Conservation (phyloP, 1,284 basidiomycete species). For the Coniferiporia sulphurascens region DNA sequence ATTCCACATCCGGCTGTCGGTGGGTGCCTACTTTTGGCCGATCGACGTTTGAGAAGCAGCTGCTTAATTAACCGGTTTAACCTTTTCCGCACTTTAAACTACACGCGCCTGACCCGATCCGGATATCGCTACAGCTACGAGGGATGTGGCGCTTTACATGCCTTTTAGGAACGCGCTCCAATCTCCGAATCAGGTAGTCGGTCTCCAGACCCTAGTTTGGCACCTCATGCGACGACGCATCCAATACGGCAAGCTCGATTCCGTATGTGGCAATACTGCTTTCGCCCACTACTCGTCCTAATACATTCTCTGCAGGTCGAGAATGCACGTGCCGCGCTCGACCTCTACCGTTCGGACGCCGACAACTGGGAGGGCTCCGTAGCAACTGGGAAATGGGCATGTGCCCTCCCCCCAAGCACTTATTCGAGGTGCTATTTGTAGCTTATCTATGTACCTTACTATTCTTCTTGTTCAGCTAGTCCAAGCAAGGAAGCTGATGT, state of each 20-base stretch:
- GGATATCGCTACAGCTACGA: constrained; percentile 40
- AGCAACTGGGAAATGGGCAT: constrained; percentile 63
- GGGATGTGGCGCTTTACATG: constrained; percentile 75
- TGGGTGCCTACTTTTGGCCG: constrained; percentile 1
- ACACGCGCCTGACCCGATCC: not conserved
- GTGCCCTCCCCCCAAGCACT: constrained; percentile 65
- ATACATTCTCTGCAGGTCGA: constrained; percentile 47
- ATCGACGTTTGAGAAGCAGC: not conserved
- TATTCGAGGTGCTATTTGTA: constrained; percentile 70
- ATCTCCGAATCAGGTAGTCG: constrained; percentile 58
- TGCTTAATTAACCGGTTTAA: not conserved
- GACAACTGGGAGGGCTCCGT: constrained; percentile 64
- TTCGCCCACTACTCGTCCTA: constrained; percentile 42
- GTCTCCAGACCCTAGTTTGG: constrained; percentile 73
- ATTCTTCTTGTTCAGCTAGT: not conserved
- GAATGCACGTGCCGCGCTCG: constrained; percentile 70
- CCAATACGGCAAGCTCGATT: constrained; percentile 63
- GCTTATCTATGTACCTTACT: not conserved
- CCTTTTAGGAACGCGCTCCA: constrained; percentile 69
- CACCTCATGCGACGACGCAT: constrained; percentile 72
- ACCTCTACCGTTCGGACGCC: constrained; percentile 67
- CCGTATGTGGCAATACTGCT: constrained; percentile 50
- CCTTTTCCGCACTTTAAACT: constrained; percentile 8
- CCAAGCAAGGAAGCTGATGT: no score
- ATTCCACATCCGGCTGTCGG: constrained; percentile 70